phyloP scores from a whole-genome alignment of 345 rosid genomes.

The Cardamine occulta region DNA sequence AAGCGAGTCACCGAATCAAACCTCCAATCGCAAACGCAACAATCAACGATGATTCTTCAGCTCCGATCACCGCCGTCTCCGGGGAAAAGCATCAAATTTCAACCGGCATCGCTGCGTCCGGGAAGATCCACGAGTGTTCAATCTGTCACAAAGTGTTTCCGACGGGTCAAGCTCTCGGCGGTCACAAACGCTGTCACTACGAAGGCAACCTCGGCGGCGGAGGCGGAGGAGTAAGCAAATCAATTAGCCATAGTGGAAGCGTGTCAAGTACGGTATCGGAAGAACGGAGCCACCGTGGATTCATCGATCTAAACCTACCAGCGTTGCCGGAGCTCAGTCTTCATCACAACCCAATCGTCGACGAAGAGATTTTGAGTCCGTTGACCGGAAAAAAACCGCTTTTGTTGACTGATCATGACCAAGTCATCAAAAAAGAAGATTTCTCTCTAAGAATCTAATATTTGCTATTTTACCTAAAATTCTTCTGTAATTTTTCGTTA shows the following conservation, averaged over 20 bases:
- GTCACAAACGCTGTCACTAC: conserved; percentile 97
- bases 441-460: conserved; percentile 34
- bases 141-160: conserved; percentile 88
- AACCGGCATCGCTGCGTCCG: conserved; percentile 33
- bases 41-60: conserved; percentile 31
- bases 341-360: conserved; percentile 31
- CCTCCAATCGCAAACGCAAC: conserved; percentile 38
- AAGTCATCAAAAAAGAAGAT: conserved; percentile 44
- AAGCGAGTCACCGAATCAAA: conserved; percentile 93
- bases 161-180: conserved; percentile 95
- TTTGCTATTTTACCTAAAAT: conserved; percentile 6
- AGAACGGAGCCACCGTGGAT: conserved; percentile 59
- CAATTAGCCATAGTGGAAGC: conserved; percentile 48
- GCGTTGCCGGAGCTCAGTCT: conserved; percentile 67
- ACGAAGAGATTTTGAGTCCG: conserved; percentile 74
- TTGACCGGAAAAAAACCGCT: conserved; percentile 70
- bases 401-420: conserved; percentile 46
- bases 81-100: conserved; percentile 32
- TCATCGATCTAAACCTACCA: conserved; percentile 82
- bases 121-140: conserved; percentile 84
- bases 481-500: conserved; percentile 9
- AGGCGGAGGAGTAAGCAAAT: conserved; percentile 41
- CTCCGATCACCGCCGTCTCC: conserved; percentile 19
- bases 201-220: conserved; percentile 61
- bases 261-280: conserved; percentile 54